Conservation (phyloP, 176 grass and related monocot species). For the Paspalum vaginatum region DNA sequence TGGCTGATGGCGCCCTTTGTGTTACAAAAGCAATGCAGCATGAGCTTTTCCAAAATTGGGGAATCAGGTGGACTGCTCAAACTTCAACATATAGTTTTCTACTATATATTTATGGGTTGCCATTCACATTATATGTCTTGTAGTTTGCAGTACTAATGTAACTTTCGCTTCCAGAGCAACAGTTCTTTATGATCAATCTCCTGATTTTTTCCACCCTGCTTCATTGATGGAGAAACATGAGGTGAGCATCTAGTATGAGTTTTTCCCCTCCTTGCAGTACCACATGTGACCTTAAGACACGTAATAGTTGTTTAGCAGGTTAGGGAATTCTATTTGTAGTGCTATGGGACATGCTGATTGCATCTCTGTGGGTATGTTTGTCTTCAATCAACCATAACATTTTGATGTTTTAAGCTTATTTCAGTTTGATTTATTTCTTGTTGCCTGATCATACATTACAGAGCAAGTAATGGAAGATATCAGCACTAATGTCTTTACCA, state of each 20-base stretch:
- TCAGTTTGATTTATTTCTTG: slow-evolving; percentile 15
- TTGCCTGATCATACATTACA: slow-evolving; percentile 36
- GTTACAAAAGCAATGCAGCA: slow-evolving; percentile 98
- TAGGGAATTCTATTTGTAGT: slow-evolving; percentile 64
- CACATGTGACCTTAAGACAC: slow-evolving; percentile 42
- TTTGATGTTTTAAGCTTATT: slow-evolving; percentile 37
- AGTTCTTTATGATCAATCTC: slow-evolving; percentile 95
- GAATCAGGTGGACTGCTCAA: slow-evolving; percentile 67
- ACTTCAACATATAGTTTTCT: slow-evolving; percentile 13
- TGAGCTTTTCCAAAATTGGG: slow-evolving; percentile 98
- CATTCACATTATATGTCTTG: neutral
- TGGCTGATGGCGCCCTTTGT: slow-evolving; percentile 85
- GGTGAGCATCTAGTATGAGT: slow-evolving; percentile 49
- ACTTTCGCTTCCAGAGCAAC: slow-evolving; percentile 63
- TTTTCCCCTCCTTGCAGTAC: neutral
- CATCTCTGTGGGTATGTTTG: slow-evolving; percentile 69
- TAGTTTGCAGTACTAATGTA: slow-evolving; percentile 31
- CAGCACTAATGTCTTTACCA: slow-evolving; percentile 55
- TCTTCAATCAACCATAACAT: slow-evolving; percentile 21
- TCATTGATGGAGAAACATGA: slow-evolving; percentile 80
- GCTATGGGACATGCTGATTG: slow-evolving; percentile 71
- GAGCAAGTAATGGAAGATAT: slow-evolving; percentile 43
- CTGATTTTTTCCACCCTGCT: slow-evolving; percentile 93
- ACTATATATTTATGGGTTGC: neutral
- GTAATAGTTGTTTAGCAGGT: slow-evolving; percentile 85